Conservation (phyloP, 768 basidiomycete genomes). For the Lactarius psammicola region DNA sequence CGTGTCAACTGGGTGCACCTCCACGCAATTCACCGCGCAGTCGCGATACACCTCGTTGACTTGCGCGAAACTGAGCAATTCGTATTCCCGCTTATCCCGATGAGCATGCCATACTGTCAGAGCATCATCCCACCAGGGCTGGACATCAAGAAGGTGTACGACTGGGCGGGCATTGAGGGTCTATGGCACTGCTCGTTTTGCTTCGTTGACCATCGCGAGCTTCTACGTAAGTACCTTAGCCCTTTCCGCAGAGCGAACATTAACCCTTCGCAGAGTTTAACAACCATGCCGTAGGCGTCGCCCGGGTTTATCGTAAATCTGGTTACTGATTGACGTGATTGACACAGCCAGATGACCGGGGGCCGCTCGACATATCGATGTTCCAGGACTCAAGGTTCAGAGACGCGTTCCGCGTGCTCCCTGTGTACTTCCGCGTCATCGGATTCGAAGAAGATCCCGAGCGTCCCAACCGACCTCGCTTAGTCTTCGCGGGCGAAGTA, state of each 20-base stretch:
- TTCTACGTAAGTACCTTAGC: constrained; percentile 50
- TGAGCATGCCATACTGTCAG: constrained; percentile 57
- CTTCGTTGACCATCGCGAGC: constrained; percentile 65
- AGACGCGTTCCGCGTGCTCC: constrained; percentile 52
- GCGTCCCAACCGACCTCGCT: constrained; percentile 51
- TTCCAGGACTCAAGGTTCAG: constrained; percentile 51
- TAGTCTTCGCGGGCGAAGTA: constrained; percentile 55
- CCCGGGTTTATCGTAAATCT: background rate
- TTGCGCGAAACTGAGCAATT: constrained; percentile 35
- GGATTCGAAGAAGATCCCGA: constrained; percentile 44
- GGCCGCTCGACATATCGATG: constrained; percentile 43
- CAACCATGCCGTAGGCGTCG: constrained; percentile 33
- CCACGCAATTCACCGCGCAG: constrained; percentile 52
- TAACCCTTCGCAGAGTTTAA: constrained; percentile 49
- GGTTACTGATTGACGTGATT: background rate
- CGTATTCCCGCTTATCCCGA: constrained; percentile 39
- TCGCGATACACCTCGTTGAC: constrained; percentile 54
- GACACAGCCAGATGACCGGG: constrained; percentile 34
- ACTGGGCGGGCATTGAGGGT: constrained; percentile 63
- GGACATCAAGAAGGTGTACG: constrained; percentile 40
- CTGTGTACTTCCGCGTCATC: constrained; percentile 46
- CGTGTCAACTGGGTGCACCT: constrained; percentile 61
- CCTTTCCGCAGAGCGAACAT: background rate
- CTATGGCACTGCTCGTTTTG: constrained; percentile 63
- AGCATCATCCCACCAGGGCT: constrained; percentile 43